Percentiles rank a stretch among this genome's conserved stretches.
phyloP scores from a whole-genome alignment of 2,329 filamentous ascomycete genomes.

The Paecilomyces fulvus region DNA sequence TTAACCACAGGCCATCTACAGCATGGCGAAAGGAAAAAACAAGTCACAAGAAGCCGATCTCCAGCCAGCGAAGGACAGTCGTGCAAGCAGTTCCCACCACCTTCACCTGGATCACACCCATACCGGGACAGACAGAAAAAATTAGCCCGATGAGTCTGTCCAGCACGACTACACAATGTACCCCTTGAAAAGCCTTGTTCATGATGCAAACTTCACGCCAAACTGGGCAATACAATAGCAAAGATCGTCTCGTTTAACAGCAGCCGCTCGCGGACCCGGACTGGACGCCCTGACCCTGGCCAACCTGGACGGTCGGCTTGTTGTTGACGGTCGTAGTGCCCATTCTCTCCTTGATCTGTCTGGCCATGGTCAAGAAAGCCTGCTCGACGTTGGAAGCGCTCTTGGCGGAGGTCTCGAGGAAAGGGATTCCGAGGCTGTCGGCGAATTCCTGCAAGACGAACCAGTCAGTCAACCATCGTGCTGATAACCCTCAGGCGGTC shows the following conservation, averaged over 20 bases:
- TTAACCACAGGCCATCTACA: conserved; percentile 25
- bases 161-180: conserved; percentile 2
- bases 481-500: no score
- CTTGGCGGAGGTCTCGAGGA: conserved; percentile 99
- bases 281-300: conserved; percentile 88
- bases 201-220: conserved; percentile 10
- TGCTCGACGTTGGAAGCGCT: conserved; percentile 99
- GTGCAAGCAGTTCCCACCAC: conserved; percentile 1
- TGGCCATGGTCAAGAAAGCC: conserved; percentile 98
- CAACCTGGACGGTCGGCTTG: conserved; percentile 95
- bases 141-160: conserved; percentile 5
- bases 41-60: conserved; percentile 10
- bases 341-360: conserved; percentile 99
- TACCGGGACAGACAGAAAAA: not conserved
- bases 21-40: conserved; percentile 16
- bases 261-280: conserved; percentile 76
- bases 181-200: conserved; percentile 2
- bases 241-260: conserved; percentile 56
- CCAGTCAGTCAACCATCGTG: not conserved
- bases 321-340: conserved; percentile 95
- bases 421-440: conserved; percentile 95
- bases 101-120: not conserved
- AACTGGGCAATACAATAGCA: conserved; percentile 3
- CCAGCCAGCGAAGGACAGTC: conserved; percentile 3
- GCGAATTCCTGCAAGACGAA: conserved; percentile 70